Evolutionary conservation across 2,329 filamentous ascomycete genomes (phyloP), one percentile per base, ranked within the genome.

Genomic region (Sporothrix brasiliensis): DNA sequence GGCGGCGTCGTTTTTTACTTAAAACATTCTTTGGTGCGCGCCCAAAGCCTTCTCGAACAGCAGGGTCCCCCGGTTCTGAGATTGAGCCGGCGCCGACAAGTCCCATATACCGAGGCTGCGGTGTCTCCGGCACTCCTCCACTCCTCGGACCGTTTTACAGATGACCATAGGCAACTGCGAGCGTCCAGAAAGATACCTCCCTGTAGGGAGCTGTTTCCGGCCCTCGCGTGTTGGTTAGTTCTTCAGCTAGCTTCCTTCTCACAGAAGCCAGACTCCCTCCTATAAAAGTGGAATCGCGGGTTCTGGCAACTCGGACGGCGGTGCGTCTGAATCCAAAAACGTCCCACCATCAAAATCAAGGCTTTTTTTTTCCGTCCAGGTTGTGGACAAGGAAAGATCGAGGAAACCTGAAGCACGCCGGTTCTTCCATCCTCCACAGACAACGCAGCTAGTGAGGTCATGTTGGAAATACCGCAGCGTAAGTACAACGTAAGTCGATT

Each of bases 1-100:
- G 34, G 4, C 34, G 34, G 34, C 34, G 34, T 34, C 27, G 34
- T 7, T 34, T 34, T 34, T 34, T 9, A 34, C 34, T 34, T 7
- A 9, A 34, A 34, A 34, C 34, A 34, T 30, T 2, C 6, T 50
- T 39, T 34, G 54, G 54, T 34, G 56, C 56, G 34, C 56, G 34
- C 34, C 56, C 34, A n/a, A n/a, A n/a, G 34, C 58, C 58, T 61
- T 39, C 58, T 39, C 58, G 44, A 47, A 34, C 58, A 47, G 58
- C 39, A 47, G 39, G 58, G 58, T 61, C 44, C 39, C 21, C 39
- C 21, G 39, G 39, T 24, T 14, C n/a, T n/a, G 13, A 5, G 30
- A 44, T 44, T 47, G n/a, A 13, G 11, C 11, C 11, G 39, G 11
- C 58, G 21, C 39, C 41, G 41, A 44, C 7, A 34, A 6, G 34